A percentile compares a stretch with the other conserved stretches of the same genome.
Evolutionary conservation across 2,329 filamentous ascomycete genomes (phyloP).

Genomic region (Arachnopeziza araneosa): DNA sequence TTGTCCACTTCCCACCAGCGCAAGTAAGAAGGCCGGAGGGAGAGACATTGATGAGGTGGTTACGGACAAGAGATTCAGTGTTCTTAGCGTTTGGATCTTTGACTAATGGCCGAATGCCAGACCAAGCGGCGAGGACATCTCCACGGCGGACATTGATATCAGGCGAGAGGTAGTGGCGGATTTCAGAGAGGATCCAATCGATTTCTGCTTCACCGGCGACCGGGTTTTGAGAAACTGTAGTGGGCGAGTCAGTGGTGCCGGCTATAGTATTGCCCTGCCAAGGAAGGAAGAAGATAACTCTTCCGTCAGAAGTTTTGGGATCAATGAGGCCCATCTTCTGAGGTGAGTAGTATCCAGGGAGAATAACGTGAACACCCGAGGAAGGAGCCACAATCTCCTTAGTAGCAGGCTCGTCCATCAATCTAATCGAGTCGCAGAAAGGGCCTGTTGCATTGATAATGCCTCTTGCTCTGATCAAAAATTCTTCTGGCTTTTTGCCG

Average conservation of each 20-base stretch:
- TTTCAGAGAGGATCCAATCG: slow-evolving; percentile 80
- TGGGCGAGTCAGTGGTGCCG: slow-evolving; percentile 78
- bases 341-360: slow-evolving; percentile 82
- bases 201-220: slow-evolving; percentile 79
- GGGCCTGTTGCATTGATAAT: slow-evolving; percentile 87
- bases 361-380: slow-evolving; percentile 79
- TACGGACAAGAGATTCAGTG: slow-evolving; percentile 81
- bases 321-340: slow-evolving; percentile 85
- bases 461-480: slow-evolving; percentile 70
- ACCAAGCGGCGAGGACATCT: slow-evolving; percentile 87
- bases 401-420: slow-evolving; percentile 69
- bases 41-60: slow-evolving; percentile 78
- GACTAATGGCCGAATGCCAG: slow-evolving; percentile 79
- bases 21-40: slow-evolving; percentile 75
- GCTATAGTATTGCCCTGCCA: slow-evolving; percentile 93
- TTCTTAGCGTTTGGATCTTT: slow-evolving; percentile 81
- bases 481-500: slow-evolving; percentile 55
- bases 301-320: slow-evolving; percentile 77
- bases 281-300: slow-evolving; percentile 88
- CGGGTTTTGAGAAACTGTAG: slow-evolving; percentile 66
- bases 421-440: slow-evolving; percentile 79
- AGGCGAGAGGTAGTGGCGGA: slow-evolving; percentile 73
- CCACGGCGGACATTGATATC: slow-evolving; percentile 80
- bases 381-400: slow-evolving; percentile 80
- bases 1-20: slow-evolving; percentile 89